Evolutionary conservation across 108 stramenopile genomes (phyloP).

Genomic region (Pseudonitzschia multiseries): DNA sequence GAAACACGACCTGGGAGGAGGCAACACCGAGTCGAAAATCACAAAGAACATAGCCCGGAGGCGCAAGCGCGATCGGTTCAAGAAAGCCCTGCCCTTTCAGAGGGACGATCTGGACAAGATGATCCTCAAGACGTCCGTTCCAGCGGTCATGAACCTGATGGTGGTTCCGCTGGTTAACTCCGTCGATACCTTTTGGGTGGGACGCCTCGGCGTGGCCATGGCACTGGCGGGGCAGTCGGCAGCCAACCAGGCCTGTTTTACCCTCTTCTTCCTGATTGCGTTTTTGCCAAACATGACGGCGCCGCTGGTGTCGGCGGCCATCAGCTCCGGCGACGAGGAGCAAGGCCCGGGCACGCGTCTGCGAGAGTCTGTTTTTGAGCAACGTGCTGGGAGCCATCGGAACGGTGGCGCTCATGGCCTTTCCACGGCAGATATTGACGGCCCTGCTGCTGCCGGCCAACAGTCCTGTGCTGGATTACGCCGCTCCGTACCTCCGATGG

Average conservation of each 20-base stretch:
- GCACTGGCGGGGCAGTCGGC: slow-evolving; percentile 82
- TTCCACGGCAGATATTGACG: slow-evolving; percentile 38
- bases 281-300: slow-evolving; percentile 84
- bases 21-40: not conserved
- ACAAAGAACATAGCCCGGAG: not conserved
- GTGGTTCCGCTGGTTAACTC: slow-evolving; percentile 76
- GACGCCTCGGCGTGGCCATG: slow-evolving; percentile 62
- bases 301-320: slow-evolving; percentile 66
- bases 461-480: slow-evolving; percentile 58
- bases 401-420: slow-evolving; percentile 42
- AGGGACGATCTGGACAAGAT: not conserved
- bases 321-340: slow-evolving; percentile 60
- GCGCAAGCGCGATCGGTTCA: not conserved
- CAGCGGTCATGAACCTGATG: slow-evolving; percentile 72
- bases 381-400: slow-evolving; percentile 64
- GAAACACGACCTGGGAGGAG: not conserved
- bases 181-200: slow-evolving; percentile 85
- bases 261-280: slow-evolving; percentile 68
- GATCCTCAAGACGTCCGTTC: slow-evolving; percentile 60
- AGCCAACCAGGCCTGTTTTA: slow-evolving; percentile 81
- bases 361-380: slow-evolving; percentile 71
- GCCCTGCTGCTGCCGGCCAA: slow-evolving; percentile 52
- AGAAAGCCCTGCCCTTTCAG: not conserved
- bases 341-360: slow-evolving; percentile 53
- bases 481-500: slow-evolving; percentile 68